Percentiles rank a stretch among this genome's conserved stretches.
These are phyloP conservation scores for Vicia faba DNA, from an alignment of 306 rosid genomes.

Conservation along the genomic window DNA sequence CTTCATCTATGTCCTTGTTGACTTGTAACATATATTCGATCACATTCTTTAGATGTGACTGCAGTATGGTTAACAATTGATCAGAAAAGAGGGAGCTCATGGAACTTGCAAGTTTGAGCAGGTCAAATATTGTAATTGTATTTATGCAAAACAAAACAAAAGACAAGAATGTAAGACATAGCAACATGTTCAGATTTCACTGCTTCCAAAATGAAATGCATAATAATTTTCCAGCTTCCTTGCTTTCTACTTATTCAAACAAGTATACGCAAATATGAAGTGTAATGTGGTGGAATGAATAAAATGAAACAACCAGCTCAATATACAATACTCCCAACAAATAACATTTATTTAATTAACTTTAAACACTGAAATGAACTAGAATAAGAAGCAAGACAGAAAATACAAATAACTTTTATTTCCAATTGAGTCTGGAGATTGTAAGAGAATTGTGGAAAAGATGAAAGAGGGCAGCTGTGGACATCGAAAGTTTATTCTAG, in stretches of 20 bases:
- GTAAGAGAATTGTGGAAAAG: too few species aligned
- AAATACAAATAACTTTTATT: too few species aligned
- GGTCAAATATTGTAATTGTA: slow-evolving; percentile 16
- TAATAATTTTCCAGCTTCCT: slow-evolving; percentile 6
- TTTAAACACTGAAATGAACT: slow-evolving; percentile 15
- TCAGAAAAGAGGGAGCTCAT: slow-evolving; percentile 36
- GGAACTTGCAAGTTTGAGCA: slow-evolving; percentile 22
- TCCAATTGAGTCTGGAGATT: too few species aligned
- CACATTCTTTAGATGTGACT: slow-evolving; percentile 85
- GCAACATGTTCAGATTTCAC: slow-evolving; percentile 8
- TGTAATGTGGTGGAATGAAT: slow-evolving; percentile 13
- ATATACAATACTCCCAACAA: slow-evolving; percentile 25
- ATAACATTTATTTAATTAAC: slow-evolving; percentile 11
- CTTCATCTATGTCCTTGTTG: slow-evolving; percentile 89
- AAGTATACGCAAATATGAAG: slow-evolving; percentile 9
- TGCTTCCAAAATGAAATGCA: slow-evolving; percentile 18
- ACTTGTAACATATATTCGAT: slow-evolving; percentile 97
- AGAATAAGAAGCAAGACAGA: slow-evolving; percentile 28
- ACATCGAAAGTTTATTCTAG: slow-evolving; percentile 4
- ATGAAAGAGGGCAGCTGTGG: too few species aligned
- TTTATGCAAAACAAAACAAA: slow-evolving; percentile 4
- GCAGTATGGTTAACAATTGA: slow-evolving; percentile 48
- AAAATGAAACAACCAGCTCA: slow-evolving; percentile 20
- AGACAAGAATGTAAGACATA: slow-evolving; percentile 27
- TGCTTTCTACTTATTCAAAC: slow-evolving; percentile 8